Conservation (phyloP, 805 yeast species). For the Pichia kluyveri region DNA sequence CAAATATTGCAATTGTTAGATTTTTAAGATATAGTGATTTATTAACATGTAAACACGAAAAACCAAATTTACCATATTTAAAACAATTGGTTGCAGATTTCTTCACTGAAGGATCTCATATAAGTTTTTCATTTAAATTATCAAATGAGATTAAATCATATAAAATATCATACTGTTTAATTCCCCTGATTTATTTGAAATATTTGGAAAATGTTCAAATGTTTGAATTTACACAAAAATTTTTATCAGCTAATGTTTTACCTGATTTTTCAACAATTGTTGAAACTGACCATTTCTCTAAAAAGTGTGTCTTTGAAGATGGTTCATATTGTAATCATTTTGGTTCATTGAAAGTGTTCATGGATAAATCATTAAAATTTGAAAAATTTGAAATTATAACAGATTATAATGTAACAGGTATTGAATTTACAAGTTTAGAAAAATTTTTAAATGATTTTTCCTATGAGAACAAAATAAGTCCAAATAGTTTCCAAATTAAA, state of each 20-base stretch:
- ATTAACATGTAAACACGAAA: constrained; percentile 27
- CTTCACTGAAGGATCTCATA: constrained; percentile 42
- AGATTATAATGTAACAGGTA: constrained; percentile 36
- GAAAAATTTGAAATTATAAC: constrained; percentile 64
- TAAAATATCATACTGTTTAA: constrained; percentile 53
- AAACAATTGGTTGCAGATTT: constrained; percentile 37
- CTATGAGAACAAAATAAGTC: constrained; percentile 3
- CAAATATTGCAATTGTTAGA: constrained; percentile 43
- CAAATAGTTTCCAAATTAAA: not conserved
- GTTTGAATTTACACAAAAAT: constrained; percentile 42
- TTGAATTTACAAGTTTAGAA: constrained; percentile 38
- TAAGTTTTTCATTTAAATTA: constrained; percentile 38
- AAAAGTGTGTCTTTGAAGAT: constrained; percentile 50
- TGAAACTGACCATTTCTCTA: constrained; percentile 41
- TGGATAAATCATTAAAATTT: constrained; percentile 53
- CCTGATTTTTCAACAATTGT: constrained; percentile 45
- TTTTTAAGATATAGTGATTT: constrained; percentile 42
- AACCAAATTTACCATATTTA: constrained; percentile 42
- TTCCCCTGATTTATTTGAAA: constrained; percentile 54
- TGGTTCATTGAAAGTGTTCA: constrained; percentile 53
- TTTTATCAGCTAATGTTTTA: constrained; percentile 42
- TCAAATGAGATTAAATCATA: constrained; percentile 44
- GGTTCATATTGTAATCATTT: constrained; percentile 59
- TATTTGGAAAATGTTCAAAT: constrained; percentile 42
- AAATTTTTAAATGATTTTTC: constrained; percentile 27